Evolutionary conservation across 352 stramenopile genomes (phyloP), one percentile per base, ranked within the genome.

Genomic region (Blastocystis sp.): DNA sequence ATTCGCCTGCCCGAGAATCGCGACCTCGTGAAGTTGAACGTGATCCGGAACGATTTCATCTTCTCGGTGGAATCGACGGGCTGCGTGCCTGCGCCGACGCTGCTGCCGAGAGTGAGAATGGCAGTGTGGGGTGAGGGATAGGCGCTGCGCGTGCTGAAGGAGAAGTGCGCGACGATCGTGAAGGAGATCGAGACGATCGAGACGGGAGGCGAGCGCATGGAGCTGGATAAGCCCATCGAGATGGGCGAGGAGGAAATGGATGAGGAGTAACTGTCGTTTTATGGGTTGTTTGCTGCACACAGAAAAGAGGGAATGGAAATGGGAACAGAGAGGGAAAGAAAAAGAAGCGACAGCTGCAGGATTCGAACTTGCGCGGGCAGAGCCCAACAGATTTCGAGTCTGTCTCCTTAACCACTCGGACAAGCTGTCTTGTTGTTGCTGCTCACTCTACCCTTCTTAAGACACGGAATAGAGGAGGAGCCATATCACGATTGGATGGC

Each of bases 1-100:
- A 80, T 91, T 23, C 88, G 89, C 23, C 64, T 76, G 21, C 70
- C 90, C 52, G 78, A 89, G 52, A 90, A 76, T 34, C 34, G 62
- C 21, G 62, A 89, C n/a, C n/a, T 41, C 9, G 89, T 91, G 19
- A 34, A 64, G 40, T 41, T 91, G 40, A 67, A 88, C n/a, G 62
- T 89, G 43, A 80, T 88, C 23, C 76, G 69, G 34, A 81, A 91
- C n/a, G 89, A 91, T 59, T 91, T 91, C 65, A 91, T 91, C 62
- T 91, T 91, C 64, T 89, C 82, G 28, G 89, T 91, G n/a, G 90
- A 91, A 71, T 88, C 53, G 53, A 87, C 89, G 1, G 90, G 90
- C 52, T 74, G 61, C 5, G 40, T 90, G 0, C 78, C 71, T n/a
- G 53, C 88, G 0, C 34, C 52, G 28, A 59, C 28, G 59, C 28